phyloP scores from a whole-genome alignment of 2,329 filamentous ascomycete species.

The Grosmannia serpens region DNA sequence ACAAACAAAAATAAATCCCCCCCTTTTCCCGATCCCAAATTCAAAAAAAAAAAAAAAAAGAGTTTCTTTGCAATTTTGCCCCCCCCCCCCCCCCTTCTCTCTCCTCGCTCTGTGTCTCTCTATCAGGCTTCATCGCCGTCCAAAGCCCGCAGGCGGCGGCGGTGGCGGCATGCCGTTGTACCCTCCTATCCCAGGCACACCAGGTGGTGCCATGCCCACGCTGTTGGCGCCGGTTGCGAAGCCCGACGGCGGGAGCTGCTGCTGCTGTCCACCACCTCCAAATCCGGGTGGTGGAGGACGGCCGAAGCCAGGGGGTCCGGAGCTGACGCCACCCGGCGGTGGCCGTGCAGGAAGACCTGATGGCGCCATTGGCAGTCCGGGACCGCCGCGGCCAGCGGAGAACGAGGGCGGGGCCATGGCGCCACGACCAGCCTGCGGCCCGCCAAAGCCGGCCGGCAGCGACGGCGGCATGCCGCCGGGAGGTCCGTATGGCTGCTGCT shows the following conservation, averaged over 20 bases:
- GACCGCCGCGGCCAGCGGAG: conserved; percentile 15
- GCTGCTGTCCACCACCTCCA: conserved; percentile 19
- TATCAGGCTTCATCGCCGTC: conserved; percentile 12
- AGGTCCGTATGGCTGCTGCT: conserved; percentile 3
- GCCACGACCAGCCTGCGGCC: conserved; percentile 8
- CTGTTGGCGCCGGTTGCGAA: conserved; percentile 25
- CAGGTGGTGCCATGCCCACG: conserved; percentile 18
- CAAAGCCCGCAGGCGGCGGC: conserved; percentile 16
- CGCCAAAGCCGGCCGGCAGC: conserved; percentile 25
- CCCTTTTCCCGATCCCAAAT: neutral
- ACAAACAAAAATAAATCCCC: neutral
- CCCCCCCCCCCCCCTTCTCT: neutral
- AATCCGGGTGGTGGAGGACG: conserved; percentile 24
- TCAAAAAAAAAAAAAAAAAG: neutral
- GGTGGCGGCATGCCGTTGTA: conserved; percentile 11
- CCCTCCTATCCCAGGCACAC: neutral
- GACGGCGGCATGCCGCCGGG: conserved; percentile 16
- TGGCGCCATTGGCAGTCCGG: conserved; percentile 34
- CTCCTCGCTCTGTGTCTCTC: neutral
- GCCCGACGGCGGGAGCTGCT: conserved; percentile 13
- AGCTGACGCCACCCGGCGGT: conserved; percentile 30
- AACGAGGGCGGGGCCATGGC: conserved; percentile 14
- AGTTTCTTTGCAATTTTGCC: neutral
- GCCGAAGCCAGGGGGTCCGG: conserved; percentile 20
- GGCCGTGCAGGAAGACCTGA: conserved; percentile 39